Percentiles rank a stretch among this genome's conserved stretches.
Evolutionary conservation across 768 basidiomycete genomes (phyloP).

Genomic region (Xerocomellus amylosporus): DNA sequence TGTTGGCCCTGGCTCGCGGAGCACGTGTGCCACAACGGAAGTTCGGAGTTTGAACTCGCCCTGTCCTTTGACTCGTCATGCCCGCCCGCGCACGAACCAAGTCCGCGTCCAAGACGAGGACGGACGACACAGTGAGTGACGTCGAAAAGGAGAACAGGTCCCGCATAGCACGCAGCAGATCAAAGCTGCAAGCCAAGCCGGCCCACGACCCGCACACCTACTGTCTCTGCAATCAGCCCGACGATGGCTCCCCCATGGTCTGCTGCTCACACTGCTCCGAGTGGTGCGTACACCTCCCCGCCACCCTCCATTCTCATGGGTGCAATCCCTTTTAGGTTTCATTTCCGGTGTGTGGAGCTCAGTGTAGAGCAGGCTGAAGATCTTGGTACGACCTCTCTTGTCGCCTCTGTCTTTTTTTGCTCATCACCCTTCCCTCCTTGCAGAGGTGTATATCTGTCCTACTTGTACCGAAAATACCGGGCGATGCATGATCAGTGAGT

Average conservation of each 20-base stretch:
- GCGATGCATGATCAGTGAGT: slow-evolving; percentile 77
- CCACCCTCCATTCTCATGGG: neutral
- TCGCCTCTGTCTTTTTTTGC: slow-evolving; percentile 1
- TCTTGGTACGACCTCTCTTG: slow-evolving; percentile 57
- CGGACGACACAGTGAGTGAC: slow-evolving; percentile 24
- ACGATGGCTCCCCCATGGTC: slow-evolving; percentile 84
- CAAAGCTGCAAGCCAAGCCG: slow-evolving; percentile 20
- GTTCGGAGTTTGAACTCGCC: slow-evolving; percentile 33
- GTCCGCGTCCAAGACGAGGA: slow-evolving; percentile 24
- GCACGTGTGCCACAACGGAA: slow-evolving; percentile 23
- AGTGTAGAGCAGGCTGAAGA: slow-evolving; percentile 65
- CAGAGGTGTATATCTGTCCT: slow-evolving; percentile 61
- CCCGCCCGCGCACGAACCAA: slow-evolving; percentile 47
- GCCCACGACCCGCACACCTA: slow-evolving; percentile 24
- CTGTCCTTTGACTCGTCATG: slow-evolving; percentile 37
- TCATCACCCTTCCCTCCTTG: slow-evolving; percentile 11
- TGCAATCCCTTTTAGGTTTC: slow-evolving; percentile 50
- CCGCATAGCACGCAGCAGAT: slow-evolving; percentile 17
- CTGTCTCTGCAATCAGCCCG: slow-evolving; percentile 65
- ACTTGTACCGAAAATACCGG: slow-evolving; percentile 60
- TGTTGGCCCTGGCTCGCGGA: neutral
- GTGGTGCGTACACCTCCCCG: slow-evolving; percentile 49
- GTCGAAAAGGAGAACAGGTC: slow-evolving; percentile 33
- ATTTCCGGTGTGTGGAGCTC: slow-evolving; percentile 74
- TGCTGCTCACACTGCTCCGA: slow-evolving; percentile 66